These are phyloP conservation scores for Arachis monticola DNA, from an alignment of 331 rosid species.

Conservation along the genomic window DNA sequence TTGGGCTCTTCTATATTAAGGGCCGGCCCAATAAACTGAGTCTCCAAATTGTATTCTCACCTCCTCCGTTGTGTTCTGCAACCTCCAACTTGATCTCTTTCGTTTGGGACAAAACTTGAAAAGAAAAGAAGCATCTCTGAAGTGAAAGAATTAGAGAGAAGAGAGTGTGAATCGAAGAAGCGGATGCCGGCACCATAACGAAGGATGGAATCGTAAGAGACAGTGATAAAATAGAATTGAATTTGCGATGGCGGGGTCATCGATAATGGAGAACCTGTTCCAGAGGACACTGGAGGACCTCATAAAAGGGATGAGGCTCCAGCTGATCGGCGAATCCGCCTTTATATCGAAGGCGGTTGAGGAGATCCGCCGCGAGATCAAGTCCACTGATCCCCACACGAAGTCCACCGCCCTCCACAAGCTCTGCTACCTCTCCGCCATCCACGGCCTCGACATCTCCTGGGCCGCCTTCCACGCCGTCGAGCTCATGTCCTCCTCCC, in stretches of 20 bases:
- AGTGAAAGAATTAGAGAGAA: too few species aligned
- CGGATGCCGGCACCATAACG: not conserved
- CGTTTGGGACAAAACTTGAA: too few species aligned
- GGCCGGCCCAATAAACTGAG: not conserved
- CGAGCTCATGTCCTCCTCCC: slow-evolving; percentile 85
- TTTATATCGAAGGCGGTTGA: slow-evolving; percentile 75
- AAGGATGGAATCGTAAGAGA: not conserved
- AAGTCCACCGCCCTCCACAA: slow-evolving; percentile 82
- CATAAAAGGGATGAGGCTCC: slow-evolving; percentile 73
- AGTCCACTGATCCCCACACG: slow-evolving; percentile 73
- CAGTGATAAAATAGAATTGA: too few species aligned
- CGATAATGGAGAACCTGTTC: slow-evolving; percentile 88
- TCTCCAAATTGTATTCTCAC: not conserved
- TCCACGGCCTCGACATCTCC: slow-evolving; percentile 79
- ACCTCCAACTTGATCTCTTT: not conserved
- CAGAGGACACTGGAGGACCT: slow-evolving; percentile 85
- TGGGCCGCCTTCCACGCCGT: slow-evolving; percentile 94
- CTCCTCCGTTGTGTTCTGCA: not conserved
- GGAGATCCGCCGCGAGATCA: slow-evolving; percentile 92
- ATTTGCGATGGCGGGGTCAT: slow-evolving; percentile 65
- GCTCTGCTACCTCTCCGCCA: slow-evolving; percentile 71
- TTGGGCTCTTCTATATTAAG: not conserved
- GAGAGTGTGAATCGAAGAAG: not conserved
- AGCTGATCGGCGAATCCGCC: slow-evolving; percentile 63
- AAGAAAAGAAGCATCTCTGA: not conserved